Evolutionary conservation across 1,139 yeast genomes (phyloP).

Genomic region (Saccharomycopsis crataegensis): DNA sequence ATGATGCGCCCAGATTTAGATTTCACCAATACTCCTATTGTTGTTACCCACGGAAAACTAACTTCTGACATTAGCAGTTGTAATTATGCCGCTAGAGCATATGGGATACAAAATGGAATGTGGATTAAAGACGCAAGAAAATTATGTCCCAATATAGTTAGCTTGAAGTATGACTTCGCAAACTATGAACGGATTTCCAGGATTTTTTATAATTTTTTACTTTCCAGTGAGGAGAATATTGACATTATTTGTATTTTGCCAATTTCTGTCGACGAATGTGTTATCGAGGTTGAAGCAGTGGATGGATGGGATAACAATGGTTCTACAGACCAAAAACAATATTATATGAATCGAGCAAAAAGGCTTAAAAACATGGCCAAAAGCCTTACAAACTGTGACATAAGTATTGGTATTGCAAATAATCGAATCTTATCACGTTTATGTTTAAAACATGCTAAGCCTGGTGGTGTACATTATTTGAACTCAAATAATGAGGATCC

Average conservation of each 20-base stretch:
- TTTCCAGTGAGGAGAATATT: conserved; percentile 13
- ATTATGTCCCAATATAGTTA: conserved; percentile 45
- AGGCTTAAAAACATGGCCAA: conserved; percentile 41
- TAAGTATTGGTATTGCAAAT: conserved; percentile 69
- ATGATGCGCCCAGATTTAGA: conserved; percentile 48
- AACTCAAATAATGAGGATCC: conserved; percentile 23
- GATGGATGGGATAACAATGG: background rate
- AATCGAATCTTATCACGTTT: conserved; percentile 75
- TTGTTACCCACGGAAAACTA: conserved; percentile 75
- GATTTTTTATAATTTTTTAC: conserved; percentile 42
- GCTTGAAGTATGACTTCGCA: conserved; percentile 67
- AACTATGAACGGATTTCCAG: conserved; percentile 59
- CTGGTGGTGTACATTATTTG: conserved; percentile 51
- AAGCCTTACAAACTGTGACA: conserved; percentile 49
- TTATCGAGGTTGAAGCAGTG: conserved; percentile 46
- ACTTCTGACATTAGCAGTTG: conserved; percentile 83
- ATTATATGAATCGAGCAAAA: conserved; percentile 22
- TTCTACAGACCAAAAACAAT: conserved; percentile 12
- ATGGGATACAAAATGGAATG: conserved; percentile 81
- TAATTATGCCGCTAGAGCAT: conserved; percentile 71
- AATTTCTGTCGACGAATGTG: conserved; percentile 85
- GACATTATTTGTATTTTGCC: conserved; percentile 46
- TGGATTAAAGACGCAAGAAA: conserved; percentile 66
- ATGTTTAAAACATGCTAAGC: conserved; percentile 73
- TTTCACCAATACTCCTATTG: conserved; percentile 55